These are phyloP conservation scores for Neurospora hispaniola DNA, from an alignment of 495 filamentous ascomycete species.

Conservation along the genomic window DNA sequence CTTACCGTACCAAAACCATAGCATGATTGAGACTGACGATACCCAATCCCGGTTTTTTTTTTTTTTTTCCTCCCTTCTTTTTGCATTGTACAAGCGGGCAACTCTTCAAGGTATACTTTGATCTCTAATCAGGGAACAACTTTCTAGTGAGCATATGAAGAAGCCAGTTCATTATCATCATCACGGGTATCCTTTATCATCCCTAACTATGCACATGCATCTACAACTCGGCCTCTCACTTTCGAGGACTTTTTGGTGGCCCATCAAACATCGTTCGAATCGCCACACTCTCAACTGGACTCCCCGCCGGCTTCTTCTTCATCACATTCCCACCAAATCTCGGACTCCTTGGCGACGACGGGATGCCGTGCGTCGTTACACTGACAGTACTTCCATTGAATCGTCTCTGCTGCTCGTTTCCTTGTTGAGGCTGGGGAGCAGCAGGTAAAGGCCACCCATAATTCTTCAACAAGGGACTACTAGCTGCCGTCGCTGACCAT, in stretches of 20 bases:
- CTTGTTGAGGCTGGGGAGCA: constrained; percentile 6
- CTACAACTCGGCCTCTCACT: background rate
- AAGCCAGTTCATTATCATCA: background rate
- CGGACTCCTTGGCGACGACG: constrained; percentile 8
- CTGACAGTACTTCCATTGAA: constrained; percentile 7
- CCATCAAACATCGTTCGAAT: background rate
- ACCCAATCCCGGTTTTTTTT: constrained; percentile 4
- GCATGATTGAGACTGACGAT: background rate
- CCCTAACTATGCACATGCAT: background rate
- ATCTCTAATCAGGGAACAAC: background rate
- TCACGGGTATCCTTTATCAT: background rate
- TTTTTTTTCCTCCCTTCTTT: constrained; percentile 13
- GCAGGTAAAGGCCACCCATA: constrained; percentile 13
- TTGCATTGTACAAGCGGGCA: background rate
- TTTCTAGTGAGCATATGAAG: background rate
- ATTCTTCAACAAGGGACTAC: constrained; percentile 23
- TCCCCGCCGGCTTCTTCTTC: background rate
- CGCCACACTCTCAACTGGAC: background rate
- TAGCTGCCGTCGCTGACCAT: constrained; percentile 18
- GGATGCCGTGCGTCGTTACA: background rate
- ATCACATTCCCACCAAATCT: constrained; percentile 4
- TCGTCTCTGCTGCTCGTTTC: background rate
- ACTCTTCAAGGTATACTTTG: background rate
- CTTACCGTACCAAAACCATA: background rate
- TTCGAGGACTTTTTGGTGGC: background rate